Base-by-base conservation (phyloP, 208 protist species). In the Kentomonas sorsogonicus region DNA sequence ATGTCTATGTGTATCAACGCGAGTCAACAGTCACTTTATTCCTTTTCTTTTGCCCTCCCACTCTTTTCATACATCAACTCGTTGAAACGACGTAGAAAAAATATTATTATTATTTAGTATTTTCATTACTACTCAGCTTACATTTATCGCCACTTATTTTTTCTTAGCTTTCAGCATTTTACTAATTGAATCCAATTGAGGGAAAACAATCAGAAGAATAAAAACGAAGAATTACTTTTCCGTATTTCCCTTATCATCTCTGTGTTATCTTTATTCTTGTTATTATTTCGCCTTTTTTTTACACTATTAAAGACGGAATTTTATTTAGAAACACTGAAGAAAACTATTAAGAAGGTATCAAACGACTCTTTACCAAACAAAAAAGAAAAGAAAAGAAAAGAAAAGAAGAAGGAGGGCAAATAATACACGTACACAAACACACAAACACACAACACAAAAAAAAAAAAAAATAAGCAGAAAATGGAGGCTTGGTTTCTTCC, bases 201-300 rank as follows among this genome's bases (percentile, higher is more conserved):
- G 5, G 41, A 46, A 22, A 10, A 22, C 41, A 25, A 26, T 6
- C n/a, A 5, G 41, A 22, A n/a, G 16, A 46, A 25, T 22, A 25
- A 46, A 46, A n/a, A n/a, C n/a, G n/a, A n/a, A n/a, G 22, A 25
- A 20, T 55, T 58, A 29, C 44, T 36, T 41, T 43, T 30, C 10
- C 38, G 1, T 59, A 47, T 46, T 23, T 53, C 15, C 27, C 36
- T 60, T 53, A 23, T 58, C 40, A 22, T 62, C 25, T 55, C 43
- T 69, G 2, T 75, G 3, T 43, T 52, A 63, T 57, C 54, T 50
- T 65, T 23, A 48, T 60, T 45, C 43, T 57, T 31, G 7, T 56
- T 54, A 26, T 63, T 59, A 39, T 53, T 66, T 54, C 44, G 10
- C 41, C 30, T 51, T 53, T 58, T 60, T 63, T 68, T 23, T 51